These are phyloP conservation scores for Podospora didyma DNA, from an alignment of 495 filamentous ascomycete species.

Conservation along the genomic window DNA sequence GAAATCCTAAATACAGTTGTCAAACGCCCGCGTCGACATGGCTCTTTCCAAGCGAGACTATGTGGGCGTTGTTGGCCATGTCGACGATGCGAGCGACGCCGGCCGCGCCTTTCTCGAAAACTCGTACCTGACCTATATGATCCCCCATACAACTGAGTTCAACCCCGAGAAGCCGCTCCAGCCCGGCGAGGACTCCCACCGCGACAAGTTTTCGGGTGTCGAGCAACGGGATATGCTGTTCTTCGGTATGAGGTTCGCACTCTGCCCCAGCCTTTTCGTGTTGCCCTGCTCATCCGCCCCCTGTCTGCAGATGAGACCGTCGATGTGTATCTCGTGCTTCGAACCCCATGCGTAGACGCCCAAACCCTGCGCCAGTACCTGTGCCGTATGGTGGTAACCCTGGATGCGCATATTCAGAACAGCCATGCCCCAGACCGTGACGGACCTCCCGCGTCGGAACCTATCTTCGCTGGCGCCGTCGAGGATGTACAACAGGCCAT, in stretches of 20 bases:
- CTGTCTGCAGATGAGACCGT: conserved; percentile 71
- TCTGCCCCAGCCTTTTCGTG: conserved; percentile 35
- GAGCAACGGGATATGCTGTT: conserved; percentile 49
- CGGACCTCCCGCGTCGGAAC: conserved; percentile 53
- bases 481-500: conserved; percentile 58
- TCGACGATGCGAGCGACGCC: conserved; percentile 1
- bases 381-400: conserved; percentile 57
- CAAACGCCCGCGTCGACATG: too few relatives aligned
- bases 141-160: conserved; percentile 66
- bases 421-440: conserved; percentile 43
- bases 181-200: conserved; percentile 23
- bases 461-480: conserved; percentile 61
- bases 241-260: conserved; percentile 59
- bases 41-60: conserved; percentile 11
- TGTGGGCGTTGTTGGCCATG: not conserved
- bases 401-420: conserved; percentile 71
- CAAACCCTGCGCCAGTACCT: conserved; percentile 56
- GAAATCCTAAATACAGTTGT: not conserved
- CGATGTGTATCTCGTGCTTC: conserved; percentile 66
- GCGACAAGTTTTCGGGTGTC: conserved; percentile 44
- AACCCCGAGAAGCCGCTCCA: conserved; percentile 58
- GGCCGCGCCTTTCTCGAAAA: conserved; percentile 60
- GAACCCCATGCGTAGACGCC: conserved; percentile 61
- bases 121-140: conserved; percentile 72
- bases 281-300: conserved; percentile 55